These are phyloP conservation scores for Trichoderma sp. DNA, from an alignment of 2,329 filamentous ascomycete genomes.

Conservation along the genomic window DNA sequence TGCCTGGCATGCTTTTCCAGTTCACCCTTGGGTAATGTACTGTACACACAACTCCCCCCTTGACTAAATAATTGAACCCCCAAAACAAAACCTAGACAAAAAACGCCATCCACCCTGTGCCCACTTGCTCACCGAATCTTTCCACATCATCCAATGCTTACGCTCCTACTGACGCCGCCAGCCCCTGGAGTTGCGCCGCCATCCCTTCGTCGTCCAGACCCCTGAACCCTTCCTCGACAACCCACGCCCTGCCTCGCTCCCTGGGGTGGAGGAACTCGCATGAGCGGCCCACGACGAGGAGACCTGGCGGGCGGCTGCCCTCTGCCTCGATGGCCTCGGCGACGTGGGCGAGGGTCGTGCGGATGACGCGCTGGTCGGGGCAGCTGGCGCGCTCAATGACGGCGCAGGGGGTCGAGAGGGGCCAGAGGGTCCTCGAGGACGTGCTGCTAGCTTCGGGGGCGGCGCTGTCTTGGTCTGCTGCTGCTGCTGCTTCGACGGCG, in stretches of 20 bases:
- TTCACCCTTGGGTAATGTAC: not conserved
- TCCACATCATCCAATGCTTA: not conserved
- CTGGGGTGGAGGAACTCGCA: conserved; percentile 71
- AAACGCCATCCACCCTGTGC: not conserved
- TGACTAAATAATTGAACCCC: not conserved
- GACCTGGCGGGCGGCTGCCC: conserved; percentile 81
- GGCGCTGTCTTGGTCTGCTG: conserved; percentile 15
- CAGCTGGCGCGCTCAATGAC: conserved; percentile 93
- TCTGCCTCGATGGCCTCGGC: conserved; percentile 81
- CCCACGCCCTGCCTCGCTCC: conserved; percentile 64
- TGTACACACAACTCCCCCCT: not conserved
- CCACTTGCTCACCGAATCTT: not conserved
- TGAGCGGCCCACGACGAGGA: conserved; percentile 79
- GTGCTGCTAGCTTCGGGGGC: conserved; percentile 18
- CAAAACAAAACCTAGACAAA: not conserved
- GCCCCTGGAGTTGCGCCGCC: conserved; percentile 21
- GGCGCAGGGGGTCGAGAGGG: conserved; percentile 76
- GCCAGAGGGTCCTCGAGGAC: conserved; percentile 55
- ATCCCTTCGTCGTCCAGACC: conserved; percentile 64
- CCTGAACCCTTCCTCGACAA: conserved; percentile 81
- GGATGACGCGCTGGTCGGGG: conserved; percentile 87
- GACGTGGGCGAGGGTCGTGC: conserved; percentile 78
- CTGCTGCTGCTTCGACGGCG: conserved; percentile 26
- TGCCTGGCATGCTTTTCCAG: not conserved
- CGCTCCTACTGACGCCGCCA: not conserved